phyloP scores from a whole-genome alignment of 192 early-diverging fungal genomes.

The Backusella mclennaniae region DNA sequence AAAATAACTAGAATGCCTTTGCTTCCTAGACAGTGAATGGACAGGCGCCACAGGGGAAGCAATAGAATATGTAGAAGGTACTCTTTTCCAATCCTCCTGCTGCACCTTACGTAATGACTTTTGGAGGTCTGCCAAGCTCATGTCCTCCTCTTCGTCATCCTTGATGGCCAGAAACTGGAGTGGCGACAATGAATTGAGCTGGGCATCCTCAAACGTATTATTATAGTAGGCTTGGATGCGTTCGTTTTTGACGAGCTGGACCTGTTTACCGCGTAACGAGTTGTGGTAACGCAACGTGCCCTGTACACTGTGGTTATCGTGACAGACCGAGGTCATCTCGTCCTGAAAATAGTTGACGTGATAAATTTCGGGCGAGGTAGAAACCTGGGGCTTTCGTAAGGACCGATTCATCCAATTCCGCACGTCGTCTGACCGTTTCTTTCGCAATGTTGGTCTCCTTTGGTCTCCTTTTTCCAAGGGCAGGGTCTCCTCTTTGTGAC shows the following conservation, averaged over 20 bases:
- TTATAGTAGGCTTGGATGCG: background rate
- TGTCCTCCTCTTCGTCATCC: conserved; percentile 12
- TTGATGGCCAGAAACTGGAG: background rate
- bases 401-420: conserved; percentile 26
- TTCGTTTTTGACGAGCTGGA: background rate
- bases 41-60: background rate
- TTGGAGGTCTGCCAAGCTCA: conserved; percentile 13
- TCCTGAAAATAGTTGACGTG: conserved; percentile 21
- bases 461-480: background rate
- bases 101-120: conserved; percentile 9
- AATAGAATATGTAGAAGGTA: background rate
- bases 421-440: conserved; percentile 25
- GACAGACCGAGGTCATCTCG: background rate
- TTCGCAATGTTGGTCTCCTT: conserved; percentile 6
- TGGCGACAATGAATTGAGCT: background rate
- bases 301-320: background rate
- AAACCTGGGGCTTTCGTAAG: conserved; percentile 6
- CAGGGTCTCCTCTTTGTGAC: background rate
- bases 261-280: background rate
- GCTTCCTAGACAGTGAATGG: background rate
- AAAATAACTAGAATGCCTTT: background rate
- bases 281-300: background rate
- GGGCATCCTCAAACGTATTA: background rate
- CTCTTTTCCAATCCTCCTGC: background rate
- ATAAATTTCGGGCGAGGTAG: conserved; percentile 5